Conservation (phyloP, 1,284 basidiomycete species). For the Puccinia brachypodii region DNA sequence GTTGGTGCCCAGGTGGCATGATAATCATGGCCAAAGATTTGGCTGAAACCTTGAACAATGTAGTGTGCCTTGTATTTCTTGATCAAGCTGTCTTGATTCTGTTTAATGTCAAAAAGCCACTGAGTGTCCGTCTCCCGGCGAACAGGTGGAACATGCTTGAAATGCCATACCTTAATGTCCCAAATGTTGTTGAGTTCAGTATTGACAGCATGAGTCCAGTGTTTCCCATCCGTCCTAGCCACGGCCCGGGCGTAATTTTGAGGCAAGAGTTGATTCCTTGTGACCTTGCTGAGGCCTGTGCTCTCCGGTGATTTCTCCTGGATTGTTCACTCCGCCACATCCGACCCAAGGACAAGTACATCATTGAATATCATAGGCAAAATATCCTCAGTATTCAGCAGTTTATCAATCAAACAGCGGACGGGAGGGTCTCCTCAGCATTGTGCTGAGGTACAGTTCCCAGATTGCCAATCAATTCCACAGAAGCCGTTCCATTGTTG, state of each 20-base stretch:
- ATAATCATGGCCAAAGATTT: background rate
- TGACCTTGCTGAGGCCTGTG: background rate
- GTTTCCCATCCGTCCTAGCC: background rate
- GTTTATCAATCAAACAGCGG: background rate
- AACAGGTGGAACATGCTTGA: background rate
- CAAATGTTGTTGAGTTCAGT: constrained; percentile 1
- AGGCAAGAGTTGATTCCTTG: background rate
- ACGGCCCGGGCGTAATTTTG: background rate
- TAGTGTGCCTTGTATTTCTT: constrained; percentile 17
- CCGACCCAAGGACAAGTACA: background rate
- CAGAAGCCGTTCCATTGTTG: background rate
- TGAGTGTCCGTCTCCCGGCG: background rate
- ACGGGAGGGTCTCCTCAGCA: background rate
- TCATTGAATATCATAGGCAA: background rate
- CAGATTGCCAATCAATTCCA: background rate
- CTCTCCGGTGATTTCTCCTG: background rate
- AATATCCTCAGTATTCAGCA: background rate
- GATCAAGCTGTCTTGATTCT: background rate
- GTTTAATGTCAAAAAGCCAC: constrained; percentile 3
- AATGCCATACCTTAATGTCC: background rate
- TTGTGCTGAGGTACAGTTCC: background rate
- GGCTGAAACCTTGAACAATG: background rate
- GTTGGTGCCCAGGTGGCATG: constrained; percentile 4
- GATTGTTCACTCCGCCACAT: background rate
- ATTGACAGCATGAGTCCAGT: background rate